These are phyloP conservation scores for Paracoccidioides brasiliensis DNA, from an alignment of 2,329 filamentous ascomycete genomes.

Conservation along the genomic window DNA sequence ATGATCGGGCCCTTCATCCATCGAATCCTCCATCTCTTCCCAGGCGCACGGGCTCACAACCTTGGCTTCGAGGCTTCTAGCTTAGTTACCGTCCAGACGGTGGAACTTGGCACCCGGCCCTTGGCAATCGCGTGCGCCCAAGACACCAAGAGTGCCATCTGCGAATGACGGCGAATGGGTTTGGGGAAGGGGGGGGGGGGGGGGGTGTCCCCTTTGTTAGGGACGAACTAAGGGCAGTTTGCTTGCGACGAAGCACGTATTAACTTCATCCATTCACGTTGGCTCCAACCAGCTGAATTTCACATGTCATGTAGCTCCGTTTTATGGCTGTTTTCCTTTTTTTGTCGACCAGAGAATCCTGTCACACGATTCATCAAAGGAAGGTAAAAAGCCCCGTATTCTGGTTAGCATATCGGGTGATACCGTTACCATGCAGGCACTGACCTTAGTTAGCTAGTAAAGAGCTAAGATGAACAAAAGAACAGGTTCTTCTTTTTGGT, in stretches of 20 bases:
- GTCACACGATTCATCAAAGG: too few species aligned
- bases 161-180: too few species aligned
- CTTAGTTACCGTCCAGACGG: not conserved
- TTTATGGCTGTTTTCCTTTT: too few species aligned
- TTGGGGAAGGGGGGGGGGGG: too few species aligned
- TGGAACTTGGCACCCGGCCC: not conserved
- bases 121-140: not conserved
- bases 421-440: not conserved
- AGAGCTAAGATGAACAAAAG: not conserved
- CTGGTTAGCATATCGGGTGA: not conserved
- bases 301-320: too few species aligned
- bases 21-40: not conserved
- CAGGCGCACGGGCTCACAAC: not conserved
- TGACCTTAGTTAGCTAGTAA: not conserved
- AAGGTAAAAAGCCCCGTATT: not conserved
- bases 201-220: too few species aligned
- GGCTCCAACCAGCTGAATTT: not conserved
- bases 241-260: not conserved
- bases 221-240: too few species aligned
- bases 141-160: too few species aligned
- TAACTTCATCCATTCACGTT: not conserved
- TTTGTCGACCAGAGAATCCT: too few species aligned
- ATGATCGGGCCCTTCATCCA: too few species aligned
- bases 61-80: not conserved
- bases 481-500: too few species aligned